Evolutionary conservation across 2,329 filamentous ascomycete species (phyloP), one percentile per base, ranked within the genome.

Genomic region (Colletotrichum godetiae): DNA sequence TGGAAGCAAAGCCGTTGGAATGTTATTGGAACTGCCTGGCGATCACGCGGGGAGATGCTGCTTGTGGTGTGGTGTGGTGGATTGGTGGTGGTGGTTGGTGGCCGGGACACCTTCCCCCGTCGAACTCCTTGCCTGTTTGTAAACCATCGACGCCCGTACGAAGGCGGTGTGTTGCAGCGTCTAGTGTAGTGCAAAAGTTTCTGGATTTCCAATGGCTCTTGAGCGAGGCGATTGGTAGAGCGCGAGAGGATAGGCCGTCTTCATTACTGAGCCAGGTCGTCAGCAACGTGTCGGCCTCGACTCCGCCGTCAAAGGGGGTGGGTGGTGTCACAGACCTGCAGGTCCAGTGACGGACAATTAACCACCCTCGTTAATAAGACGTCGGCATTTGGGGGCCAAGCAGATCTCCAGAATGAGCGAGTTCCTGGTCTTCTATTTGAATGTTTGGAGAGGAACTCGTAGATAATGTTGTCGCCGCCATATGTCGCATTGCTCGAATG

Each of bases 341-440:
- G 42, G 49, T 31, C 24, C 37, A 33, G 27, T 27, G 13, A 46
- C 29, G 57, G 37, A 57, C 35, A 58, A 68, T 68, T 24, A 68
- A 42, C 53, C 8, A 24, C 33, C 49, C 7, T 49, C 33, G 46
- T 53, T 19, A 31, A n/a, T 53, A 68, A 58, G 64, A 62, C 31
- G 12, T 27, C 65, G 69, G 65, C 69, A 68, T n/a, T 72, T 72
- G 65, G 15, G 24, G 49, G 65, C 52, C 52, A 37, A 7, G 29
- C 55, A 31, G 6, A 12, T 60, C 31, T 37, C 7, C 22, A 31
- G 33, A 11, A n/a, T 22, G 52, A 37, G 53, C 7, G 53, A 58
- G 46, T 49, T 15, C 42, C 53, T 55, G 60, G 46, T 31, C 11
- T 19, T 27, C 8, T 57, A 33, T 58, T 52, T 60, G 68, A 56